A percentile compares a stretch with the other conserved stretches of the same genome.
These are phyloP conservation scores for Fomitopsis betulina DNA, from an alignment of 1,284 basidiomycete species.

Conservation along the genomic window DNA sequence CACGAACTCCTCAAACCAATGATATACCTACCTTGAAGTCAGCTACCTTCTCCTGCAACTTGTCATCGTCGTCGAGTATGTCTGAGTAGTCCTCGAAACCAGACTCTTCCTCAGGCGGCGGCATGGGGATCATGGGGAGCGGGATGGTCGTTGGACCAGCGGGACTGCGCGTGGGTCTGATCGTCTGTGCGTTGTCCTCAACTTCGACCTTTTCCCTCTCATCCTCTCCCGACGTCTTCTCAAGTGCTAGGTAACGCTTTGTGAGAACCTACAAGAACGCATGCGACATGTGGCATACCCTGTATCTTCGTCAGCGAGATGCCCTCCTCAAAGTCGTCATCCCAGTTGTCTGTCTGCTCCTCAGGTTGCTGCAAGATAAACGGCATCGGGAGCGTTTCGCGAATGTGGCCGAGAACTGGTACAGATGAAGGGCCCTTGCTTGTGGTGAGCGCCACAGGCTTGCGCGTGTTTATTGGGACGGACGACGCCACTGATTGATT, in stretches of 20 bases:
- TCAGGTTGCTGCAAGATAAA: slow-evolving; percentile 60
- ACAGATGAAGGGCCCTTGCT: slow-evolving; percentile 13
- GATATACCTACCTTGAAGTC: slow-evolving; percentile 63
- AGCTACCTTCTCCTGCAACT: slow-evolving; percentile 71
- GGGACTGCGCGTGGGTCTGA: slow-evolving; percentile 68
- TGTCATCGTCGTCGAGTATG: slow-evolving; percentile 70
- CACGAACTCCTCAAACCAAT: neutral
- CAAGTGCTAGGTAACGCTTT: slow-evolving; percentile 44
- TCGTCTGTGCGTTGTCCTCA: slow-evolving; percentile 75
- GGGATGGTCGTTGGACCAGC: slow-evolving; percentile 34
- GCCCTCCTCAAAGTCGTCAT: slow-evolving; percentile 94
- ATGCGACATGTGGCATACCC: slow-evolving; percentile 37
- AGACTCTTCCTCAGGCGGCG: slow-evolving; percentile 51
- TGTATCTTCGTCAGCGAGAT: slow-evolving; percentile 85
- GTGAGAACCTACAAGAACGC: neutral
- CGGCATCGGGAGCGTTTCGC: slow-evolving; percentile 30
- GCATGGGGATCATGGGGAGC: slow-evolving; percentile 55
- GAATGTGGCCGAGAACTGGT: slow-evolving; percentile 21
- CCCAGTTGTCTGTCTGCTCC: slow-evolving; percentile 93
- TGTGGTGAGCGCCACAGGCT: slow-evolving; percentile 20
- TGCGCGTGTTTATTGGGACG: slow-evolving; percentile 14
- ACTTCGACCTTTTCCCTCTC: slow-evolving; percentile 59
- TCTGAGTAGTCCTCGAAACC: slow-evolving; percentile 92
- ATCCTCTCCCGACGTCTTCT: slow-evolving; percentile 42
- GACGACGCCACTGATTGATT: slow-evolving; percentile 19